Evolutionary conservation across 2,329 filamentous ascomycete species (phyloP), one percentile per base, ranked within the genome.

Genomic region (Talaromyces sp.): DNA sequence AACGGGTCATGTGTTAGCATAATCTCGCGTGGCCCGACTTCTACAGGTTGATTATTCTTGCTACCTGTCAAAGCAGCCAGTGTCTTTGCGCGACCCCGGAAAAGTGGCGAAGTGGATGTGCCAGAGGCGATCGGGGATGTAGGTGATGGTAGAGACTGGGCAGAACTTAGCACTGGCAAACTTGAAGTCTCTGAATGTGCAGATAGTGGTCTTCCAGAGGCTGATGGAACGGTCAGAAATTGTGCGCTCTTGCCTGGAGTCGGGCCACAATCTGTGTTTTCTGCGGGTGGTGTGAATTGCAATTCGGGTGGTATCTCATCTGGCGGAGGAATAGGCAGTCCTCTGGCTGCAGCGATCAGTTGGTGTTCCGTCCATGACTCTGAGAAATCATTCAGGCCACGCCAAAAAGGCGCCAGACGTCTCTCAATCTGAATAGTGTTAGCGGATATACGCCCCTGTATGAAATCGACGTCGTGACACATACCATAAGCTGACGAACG

Each of bases 331-430:
- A 98, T 88, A 2, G 91, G 87, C 64, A 96, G 85, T 22, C 92
- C 93, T 73, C 92, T 88, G 59, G 90, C 95, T 27, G 92, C 93
- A 65, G 94, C 93, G 72, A 97, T 88, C n/a, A 99, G 87, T 78
- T 99, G 95, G 77, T 95, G 89, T 74, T 99, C 95, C 13, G 92
- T 91, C 95, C 95, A 99, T 61, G 87, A 91, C 25, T 91, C 86
- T 17, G 89, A 90, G 77, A 95, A 92, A 76, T 98, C 93, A 69
- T 97, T 90, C 3, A 99, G 82, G 5, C 95, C 95, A 74, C 90
- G 89, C 93, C 94, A 99, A 77, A 99, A 99, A 0, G 95, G 95
- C 49, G 95, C 95, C 68, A 99, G 80, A 68, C 91, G 89, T 70
- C 95, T 87, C 79, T 99, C 95, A 75, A 99, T 93, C 94, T 98